phyloP scores from a whole-genome alignment of 1,284 basidiomycete genomes.

The Puccinia horiana region DNA sequence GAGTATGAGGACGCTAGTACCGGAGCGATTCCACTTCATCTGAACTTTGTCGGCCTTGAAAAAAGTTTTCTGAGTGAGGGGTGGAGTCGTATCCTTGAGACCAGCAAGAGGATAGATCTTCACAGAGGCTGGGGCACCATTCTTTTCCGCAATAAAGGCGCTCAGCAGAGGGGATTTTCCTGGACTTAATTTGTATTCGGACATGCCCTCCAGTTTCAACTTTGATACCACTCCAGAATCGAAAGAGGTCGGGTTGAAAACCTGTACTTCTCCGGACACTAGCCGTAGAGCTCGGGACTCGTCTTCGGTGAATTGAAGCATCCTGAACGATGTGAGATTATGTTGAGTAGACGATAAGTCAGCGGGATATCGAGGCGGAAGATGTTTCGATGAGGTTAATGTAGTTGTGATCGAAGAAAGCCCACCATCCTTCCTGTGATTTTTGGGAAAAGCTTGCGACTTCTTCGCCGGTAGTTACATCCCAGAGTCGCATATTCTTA shows the following conservation, averaged over 20 bases:
- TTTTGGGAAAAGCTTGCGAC: conserved; percentile 80
- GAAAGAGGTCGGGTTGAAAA: conserved; percentile 73
- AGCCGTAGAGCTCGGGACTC: conserved; percentile 85
- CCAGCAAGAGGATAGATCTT: conserved; percentile 77
- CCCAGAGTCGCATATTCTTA: conserved; percentile 85
- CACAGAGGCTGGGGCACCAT: conserved; percentile 90
- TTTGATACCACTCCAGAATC: conserved; percentile 77
- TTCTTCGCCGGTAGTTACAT: conserved; percentile 75
- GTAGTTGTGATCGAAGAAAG: neutral
- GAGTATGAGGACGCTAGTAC: conserved; percentile 69
- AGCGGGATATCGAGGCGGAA: neutral
- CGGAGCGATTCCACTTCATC: conserved; percentile 95
- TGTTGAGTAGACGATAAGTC: neutral
- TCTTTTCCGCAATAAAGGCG: conserved; percentile 90
- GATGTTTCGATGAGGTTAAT: neutral
- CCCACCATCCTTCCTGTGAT: conserved; percentile 72
- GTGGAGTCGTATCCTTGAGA: conserved; percentile 66
- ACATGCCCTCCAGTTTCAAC: conserved; percentile 77
- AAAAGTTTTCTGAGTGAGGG: conserved; percentile 74
- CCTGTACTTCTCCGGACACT: conserved; percentile 77
- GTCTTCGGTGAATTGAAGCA: conserved; percentile 85
- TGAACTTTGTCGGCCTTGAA: conserved; percentile 92
- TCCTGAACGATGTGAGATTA: conserved; percentile 58
- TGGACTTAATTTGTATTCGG: conserved; percentile 73
- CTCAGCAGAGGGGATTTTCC: conserved; percentile 81